A percentile compares a stretch with the other conserved stretches of the same genome.
Conservation (phyloP, 1,284 basidiomycete species). For the Anthracocystis walkeri region DNA sequence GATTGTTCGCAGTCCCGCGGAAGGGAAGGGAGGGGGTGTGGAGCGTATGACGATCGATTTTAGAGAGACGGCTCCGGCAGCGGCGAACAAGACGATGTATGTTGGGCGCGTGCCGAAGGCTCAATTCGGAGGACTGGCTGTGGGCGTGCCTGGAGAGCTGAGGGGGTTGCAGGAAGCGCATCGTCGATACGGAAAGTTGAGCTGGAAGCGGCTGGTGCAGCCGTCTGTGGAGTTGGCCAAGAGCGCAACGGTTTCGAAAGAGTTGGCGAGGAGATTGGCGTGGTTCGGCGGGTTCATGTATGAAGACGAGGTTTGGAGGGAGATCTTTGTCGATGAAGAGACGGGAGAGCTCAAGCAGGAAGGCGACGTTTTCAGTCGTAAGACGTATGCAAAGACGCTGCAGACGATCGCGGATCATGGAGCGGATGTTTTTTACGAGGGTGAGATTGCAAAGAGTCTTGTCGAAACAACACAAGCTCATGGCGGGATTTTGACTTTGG, state of each 20-base stretch:
- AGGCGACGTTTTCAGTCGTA: conserved; percentile 55
- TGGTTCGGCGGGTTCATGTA: conserved; percentile 70
- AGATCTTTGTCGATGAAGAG: conserved; percentile 70
- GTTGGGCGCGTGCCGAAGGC: conserved; percentile 41
- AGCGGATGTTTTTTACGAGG: conserved; percentile 72
- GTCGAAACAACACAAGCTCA: conserved; percentile 75
- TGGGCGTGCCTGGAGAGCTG: conserved; percentile 69
- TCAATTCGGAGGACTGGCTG: conserved; percentile 63
- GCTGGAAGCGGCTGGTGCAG: conserved; percentile 65
- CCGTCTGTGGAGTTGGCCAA: conserved; percentile 64
- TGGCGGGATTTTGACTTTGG: conserved; percentile 82
- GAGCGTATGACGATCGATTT: conserved; percentile 71
- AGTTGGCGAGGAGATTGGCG: conserved; percentile 49
- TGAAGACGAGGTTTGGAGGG: conserved; percentile 61
- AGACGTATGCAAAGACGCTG: conserved; percentile 58
- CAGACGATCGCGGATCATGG: conserved; percentile 57
- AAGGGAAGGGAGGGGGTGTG: conserved; percentile 13
- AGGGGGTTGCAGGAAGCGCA: conserved; percentile 67
- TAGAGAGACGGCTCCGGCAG: conserved; percentile 70
- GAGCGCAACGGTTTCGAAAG: conserved; percentile 56
- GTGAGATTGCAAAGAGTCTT: conserved; percentile 80
- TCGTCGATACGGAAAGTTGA: conserved; percentile 57
- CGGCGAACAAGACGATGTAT: conserved; percentile 70
- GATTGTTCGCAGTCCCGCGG: conserved; percentile 59
- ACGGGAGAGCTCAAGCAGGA: conserved; percentile 71